phyloP scores from a whole-genome alignment of 1,284 basidiomycete genomes.

The Pascua sp. region DNA sequence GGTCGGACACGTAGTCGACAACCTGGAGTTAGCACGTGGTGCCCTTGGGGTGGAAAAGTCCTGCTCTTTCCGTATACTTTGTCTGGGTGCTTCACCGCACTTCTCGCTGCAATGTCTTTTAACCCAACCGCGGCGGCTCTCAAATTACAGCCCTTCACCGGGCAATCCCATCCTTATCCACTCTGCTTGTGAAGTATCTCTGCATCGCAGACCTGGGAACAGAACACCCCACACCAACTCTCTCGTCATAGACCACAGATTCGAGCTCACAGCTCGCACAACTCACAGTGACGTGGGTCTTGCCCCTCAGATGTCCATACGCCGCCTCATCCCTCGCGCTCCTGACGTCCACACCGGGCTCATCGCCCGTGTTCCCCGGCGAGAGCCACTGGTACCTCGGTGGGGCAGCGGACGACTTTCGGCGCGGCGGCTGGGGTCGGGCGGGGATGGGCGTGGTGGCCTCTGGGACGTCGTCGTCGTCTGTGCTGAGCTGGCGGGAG shows the following conservation, averaged over 20 bases:
- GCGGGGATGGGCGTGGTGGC: neutral
- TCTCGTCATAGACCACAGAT: neutral
- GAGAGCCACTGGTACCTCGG: slow-evolving; percentile 33
- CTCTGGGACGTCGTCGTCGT: too few species aligned
- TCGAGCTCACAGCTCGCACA: neutral
- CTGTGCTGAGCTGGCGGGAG: too few species aligned
- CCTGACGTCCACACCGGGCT: slow-evolving; percentile 50
- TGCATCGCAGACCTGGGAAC: too few species aligned
- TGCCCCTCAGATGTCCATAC: slow-evolving; percentile 35
- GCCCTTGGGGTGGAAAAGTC: neutral
- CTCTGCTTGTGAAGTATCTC: too few species aligned
- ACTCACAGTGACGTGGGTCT: slow-evolving; percentile 35
- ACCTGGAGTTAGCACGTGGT: slow-evolving; percentile 24
- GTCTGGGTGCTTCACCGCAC: too few species aligned
- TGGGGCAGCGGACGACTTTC: neutral
- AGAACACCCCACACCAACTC: too few species aligned
- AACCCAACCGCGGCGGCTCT: too few species aligned
- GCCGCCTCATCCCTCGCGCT: slow-evolving; percentile 40
- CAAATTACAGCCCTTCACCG: too few species aligned
- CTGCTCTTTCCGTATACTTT: neutral
- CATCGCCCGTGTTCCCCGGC: slow-evolving; percentile 41
- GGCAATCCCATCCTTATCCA: too few species aligned
- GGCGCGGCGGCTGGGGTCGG: neutral
- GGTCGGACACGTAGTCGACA: slow-evolving; percentile 44
- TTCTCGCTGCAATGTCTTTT: too few species aligned